Evolutionary conservation across 2,329 filamentous ascomycete genomes (phyloP), one percentile per base, ranked within the genome.

Genomic region (Neonectria faginata): DNA sequence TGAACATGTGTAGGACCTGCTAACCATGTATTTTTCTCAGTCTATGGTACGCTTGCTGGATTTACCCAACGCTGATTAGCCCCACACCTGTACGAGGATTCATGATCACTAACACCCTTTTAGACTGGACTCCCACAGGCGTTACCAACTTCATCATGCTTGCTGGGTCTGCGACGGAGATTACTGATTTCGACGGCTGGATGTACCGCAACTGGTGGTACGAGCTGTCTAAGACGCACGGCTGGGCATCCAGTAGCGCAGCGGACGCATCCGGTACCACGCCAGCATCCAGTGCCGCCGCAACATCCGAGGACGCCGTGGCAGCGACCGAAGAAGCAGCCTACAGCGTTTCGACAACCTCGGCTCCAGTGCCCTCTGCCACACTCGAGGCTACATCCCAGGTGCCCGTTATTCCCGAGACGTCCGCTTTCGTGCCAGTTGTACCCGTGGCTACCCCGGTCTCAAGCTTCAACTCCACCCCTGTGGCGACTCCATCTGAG

Each of bases 171-270:
- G 74, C 82, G 0, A 76, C 70, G 33, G 67, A 75, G 53, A 78
- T 84, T 50, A 84, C 81, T 5, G 80, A 83, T 45, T 84, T 84
- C 57, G 82, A 83, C 62, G 80, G 79, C 29, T 84, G 82, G 82
- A 84, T 84, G 81, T 74, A 78, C 52, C 75, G 81, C 20, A 80
- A 83, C 69, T 84, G 80, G 80, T 84, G 81, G 80, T 75, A 76
- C 64, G 71, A 76, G 60, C 67, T 77, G 20, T 70, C 74, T 10
- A 68, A 68, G 16, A 70, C 71, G 47, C 68, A 75, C 22, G 66
- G 62, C 50, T 77, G 73, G 74, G 47, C 67, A 3, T 33, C 51
- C 2, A 68, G 29, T 12, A 22, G 31, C 18, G 25, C 11, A 14
- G 45, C 22, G 25, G 36, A 54, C n/a, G 47, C 36, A 14, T 50